Conservation (phyloP, 2,329 filamentous ascomycete genomes). For the Fonsecaea multimorphosa region DNA sequence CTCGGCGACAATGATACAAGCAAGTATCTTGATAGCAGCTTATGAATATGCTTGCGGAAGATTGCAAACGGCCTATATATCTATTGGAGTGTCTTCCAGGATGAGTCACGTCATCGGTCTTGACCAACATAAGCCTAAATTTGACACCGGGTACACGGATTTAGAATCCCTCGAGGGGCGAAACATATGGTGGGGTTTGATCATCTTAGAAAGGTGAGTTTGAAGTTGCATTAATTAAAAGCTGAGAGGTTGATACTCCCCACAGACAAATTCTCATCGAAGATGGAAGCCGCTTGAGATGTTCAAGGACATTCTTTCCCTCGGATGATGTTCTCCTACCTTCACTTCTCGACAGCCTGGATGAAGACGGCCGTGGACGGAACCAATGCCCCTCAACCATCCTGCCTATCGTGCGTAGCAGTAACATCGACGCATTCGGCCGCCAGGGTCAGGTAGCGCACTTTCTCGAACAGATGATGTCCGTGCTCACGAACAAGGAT, state of each 20-base stretch:
- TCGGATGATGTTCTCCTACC: background rate
- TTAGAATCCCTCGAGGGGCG: background rate
- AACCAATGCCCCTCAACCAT: background rate
- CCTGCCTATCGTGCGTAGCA: constrained; percentile 7
- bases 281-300: background rate
- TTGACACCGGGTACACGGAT: background rate
- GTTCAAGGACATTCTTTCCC: background rate
- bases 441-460: constrained; percentile 12
- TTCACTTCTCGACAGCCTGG: background rate
- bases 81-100: constrained; percentile 1
- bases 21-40: background rate
- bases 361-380: background rate
- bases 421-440: constrained; percentile 7
- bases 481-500: constrained; percentile 1
- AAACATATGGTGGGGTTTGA: constrained; percentile 6
- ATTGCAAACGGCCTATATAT: background rate
- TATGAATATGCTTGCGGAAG: background rate
- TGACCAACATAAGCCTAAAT: background rate
- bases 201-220: constrained; percentile 9
- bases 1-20: constrained; percentile 2
- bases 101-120: constrained; percentile 1
- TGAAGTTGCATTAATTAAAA: background rate
- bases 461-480: constrained; percentile 5
- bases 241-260: background rate
- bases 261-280: constrained; percentile 4